Base-by-base conservation (phyloP, 2,329 filamentous ascomycete genomes). In the Fusarium chuoi region DNA sequence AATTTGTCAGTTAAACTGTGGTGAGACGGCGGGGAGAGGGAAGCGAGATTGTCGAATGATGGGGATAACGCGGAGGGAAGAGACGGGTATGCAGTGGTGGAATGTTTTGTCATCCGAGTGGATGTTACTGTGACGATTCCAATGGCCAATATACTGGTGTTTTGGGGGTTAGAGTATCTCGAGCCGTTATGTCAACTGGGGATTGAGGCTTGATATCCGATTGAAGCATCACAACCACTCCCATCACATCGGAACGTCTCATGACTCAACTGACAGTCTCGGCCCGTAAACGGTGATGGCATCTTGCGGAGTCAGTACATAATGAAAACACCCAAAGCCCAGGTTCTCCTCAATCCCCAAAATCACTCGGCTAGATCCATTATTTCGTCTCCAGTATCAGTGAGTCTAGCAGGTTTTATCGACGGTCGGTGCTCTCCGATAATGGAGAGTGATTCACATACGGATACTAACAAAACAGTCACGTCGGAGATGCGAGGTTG, bases 31-130 rank as follows among this genome's bases (percentile, higher is more conserved):
- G 17, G 30, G 62, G 59, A 57, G 28, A 38, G 48, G n/a, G 56
- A 72, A 74, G 69, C 69, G 69, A 74, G 67, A 74, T 75, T 75
- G 71, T 74, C 71, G 71, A 72, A 60, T 57, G 41, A 74, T 65
- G 71, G 57, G 67, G 52, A 74, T 57, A 74, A 39, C 58, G 57
- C 64, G 71, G 71, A 61, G 59, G n/a, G 22, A 45, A 35, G 33
- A 42, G 11, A 42, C 36, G 36, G 46, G 10, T 39, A 38, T 55
- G 63, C 48, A 35, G 20, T 30, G 36, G 56, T 63, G 61, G 44
- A 39, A 45, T 39, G 52, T 41, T 61, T 48, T 67, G 51, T 14
- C 65, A 42, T 61, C 14, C 45, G 66, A 20, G 45, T 38, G 44
- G 18, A 28, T 59, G 18, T 46, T n/a, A 35, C n/a, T n/a, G n/a